Evolutionary conservation across 352 stramenopile species (phyloP).

Genomic region (Pythium brachiatum): DNA sequence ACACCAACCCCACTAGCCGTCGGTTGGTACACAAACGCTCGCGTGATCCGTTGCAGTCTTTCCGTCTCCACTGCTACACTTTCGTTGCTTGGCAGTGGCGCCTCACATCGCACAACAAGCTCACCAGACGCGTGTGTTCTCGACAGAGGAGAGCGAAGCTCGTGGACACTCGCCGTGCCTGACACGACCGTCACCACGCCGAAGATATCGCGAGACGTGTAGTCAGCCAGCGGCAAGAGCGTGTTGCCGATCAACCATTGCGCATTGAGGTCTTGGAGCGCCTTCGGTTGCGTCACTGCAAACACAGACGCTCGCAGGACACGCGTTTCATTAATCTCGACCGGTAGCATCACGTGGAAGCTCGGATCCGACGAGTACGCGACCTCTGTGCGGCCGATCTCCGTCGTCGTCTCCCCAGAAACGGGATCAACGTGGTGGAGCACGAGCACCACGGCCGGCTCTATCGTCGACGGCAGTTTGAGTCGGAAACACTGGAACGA

Average conservation of each 20-base stretch:
- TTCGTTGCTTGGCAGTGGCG: slow-evolving; percentile 45
- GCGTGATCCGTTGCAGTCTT: slow-evolving; percentile 61
- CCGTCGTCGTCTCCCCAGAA: slow-evolving; percentile 35
- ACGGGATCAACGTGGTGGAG: slow-evolving; percentile 53
- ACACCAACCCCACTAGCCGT: slow-evolving; percentile 26
- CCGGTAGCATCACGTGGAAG: slow-evolving; percentile 76
- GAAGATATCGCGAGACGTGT: slow-evolving; percentile 31
- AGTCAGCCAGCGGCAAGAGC: slow-evolving; percentile 49
- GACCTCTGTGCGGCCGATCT: slow-evolving; percentile 78
- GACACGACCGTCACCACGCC: slow-evolving; percentile 29
- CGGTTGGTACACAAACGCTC: slow-evolving; percentile 76
- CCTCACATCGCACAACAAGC: slow-evolving; percentile 79
- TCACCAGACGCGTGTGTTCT: slow-evolving; percentile 60
- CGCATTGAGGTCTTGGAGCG: slow-evolving; percentile 56
- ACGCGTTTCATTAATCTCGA: slow-evolving; percentile 51
- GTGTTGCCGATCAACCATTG: slow-evolving; percentile 76
- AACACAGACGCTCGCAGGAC: slow-evolving; percentile 69
- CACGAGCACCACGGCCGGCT: slow-evolving; percentile 63
- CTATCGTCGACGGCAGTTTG: slow-evolving; percentile 57
- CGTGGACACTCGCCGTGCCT: slow-evolving; percentile 39
- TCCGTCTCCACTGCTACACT: slow-evolving; percentile 34
- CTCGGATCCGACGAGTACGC: slow-evolving; percentile 65
- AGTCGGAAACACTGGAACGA: slow-evolving; percentile 86
- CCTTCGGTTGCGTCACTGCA: slow-evolving; percentile 52
- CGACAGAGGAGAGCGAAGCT: slow-evolving; percentile 62